Evolutionary conservation across 108 stramenopile genomes (phyloP), one percentile per base, ranked within the genome.

Genomic region (Bacterosira constricta): DNA sequence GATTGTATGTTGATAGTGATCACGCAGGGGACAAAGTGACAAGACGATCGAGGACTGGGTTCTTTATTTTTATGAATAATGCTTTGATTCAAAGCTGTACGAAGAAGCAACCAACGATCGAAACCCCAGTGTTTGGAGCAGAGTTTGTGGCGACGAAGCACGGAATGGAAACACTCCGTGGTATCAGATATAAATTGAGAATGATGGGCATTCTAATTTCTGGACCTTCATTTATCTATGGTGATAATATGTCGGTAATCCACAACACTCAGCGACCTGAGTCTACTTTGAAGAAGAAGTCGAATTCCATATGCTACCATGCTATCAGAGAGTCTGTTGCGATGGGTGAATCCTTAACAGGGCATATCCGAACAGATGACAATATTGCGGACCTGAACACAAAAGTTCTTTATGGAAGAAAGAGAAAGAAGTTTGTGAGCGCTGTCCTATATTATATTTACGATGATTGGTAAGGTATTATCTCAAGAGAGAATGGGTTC

Each of bases 131-230:
- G 8, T 56, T 56, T 18, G 45, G 62, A 46, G 45, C 62, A 11
- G 57, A 60, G 5, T 60, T 60, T 6, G 59, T 60, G 23, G 59
- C 59, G 1, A 60, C 35, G 59, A 60, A 60, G 15, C 1, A 15
- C 5, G 59, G 59, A 4, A 52, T 52, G 51, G 51, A 52, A 29
- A 29, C 18, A 3, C 15, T 52, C 1, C n/a, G 55, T 15, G 55
- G 32, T n/a, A 30, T 56, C 10, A 3, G 35, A 4, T 56, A 56
- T 34, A 56, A 56, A 9, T 23, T 63, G 5, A 15, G 62, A 20
- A 63, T 63, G 62, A 63, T 63, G 62, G 62, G 62, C n/a, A 20
- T 63, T 6, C 30, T 8, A 9, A 46, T 63, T 9, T 7, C 12
- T 6, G 44, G 44, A n/a, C 61, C 61, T 15, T 47, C 61, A 3